A percentile compares a stretch with the other conserved stretches of the same genome.
Conservation (phyloP, 805 yeast species). For the Clavispora santaluciae region DNA sequence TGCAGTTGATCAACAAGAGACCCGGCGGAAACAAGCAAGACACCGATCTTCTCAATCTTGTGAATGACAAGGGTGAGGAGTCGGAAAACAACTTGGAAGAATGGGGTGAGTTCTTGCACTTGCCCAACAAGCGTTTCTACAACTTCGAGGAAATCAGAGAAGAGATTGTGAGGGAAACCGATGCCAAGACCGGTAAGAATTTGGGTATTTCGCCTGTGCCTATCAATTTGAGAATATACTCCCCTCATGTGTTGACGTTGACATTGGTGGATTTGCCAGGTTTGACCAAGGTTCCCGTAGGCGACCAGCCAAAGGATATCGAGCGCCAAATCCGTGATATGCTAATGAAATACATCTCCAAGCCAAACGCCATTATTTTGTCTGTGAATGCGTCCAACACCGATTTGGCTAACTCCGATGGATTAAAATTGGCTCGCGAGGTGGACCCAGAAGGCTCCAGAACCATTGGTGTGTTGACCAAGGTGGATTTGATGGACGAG, state of each 20-base stretch:
- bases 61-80: constrained; percentile 42
- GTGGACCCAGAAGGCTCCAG: constrained; percentile 96
- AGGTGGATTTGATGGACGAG: constrained; percentile 94
- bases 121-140: constrained; percentile 82
- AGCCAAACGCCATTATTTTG: constrained; percentile 90
- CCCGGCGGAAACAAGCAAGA: constrained; percentile 23
- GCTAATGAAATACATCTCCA: constrained; percentile 87
- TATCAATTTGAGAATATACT: constrained; percentile 85
- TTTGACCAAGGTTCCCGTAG: constrained; percentile 96
- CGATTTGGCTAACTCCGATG: constrained; percentile 95
- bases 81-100: constrained; percentile 74
- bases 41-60: constrained; percentile 39
- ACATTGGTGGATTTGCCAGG: constrained; percentile 97
- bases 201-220: constrained; percentile 90
- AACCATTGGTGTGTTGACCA: constrained; percentile 95
- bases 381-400: constrained; percentile 87
- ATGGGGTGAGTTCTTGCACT: constrained; percentile 97
- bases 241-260: constrained; percentile 90
- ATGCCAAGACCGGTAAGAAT: constrained; percentile 72
- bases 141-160: constrained; percentile 84
- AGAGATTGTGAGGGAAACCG: constrained; percentile 91
- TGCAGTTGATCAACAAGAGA: constrained; percentile 74
- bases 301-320: constrained; percentile 97
- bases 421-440: constrained; percentile 92
- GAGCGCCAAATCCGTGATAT: constrained; percentile 91